A percentile compares a stretch with the other conserved stretches of the same genome.
phyloP scores from a whole-genome alignment of 768 basidiomycete species.

The Boletus barrowsii region DNA sequence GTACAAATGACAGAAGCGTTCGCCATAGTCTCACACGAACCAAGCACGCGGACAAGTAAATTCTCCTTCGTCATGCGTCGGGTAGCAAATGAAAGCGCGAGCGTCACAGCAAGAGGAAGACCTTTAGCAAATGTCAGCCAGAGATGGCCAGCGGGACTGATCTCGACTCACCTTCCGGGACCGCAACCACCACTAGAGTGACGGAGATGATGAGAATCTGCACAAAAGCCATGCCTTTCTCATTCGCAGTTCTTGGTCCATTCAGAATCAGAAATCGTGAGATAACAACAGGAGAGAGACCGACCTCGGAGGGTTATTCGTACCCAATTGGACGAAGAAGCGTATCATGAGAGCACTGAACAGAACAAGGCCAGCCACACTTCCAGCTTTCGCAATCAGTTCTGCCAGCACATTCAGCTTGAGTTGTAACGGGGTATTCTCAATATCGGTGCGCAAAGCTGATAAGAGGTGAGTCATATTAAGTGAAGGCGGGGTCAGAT shows the following conservation, averaged over 20 bases:
- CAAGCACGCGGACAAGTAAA: constrained; percentile 90
- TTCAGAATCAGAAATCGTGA: constrained; percentile 8
- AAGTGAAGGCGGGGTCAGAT: neutral
- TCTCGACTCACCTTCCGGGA: constrained; percentile 63
- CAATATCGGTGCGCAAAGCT: constrained; percentile 85
- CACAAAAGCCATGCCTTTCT: constrained; percentile 89
- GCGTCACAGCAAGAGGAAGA: constrained; percentile 91
- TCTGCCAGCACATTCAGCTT: constrained; percentile 95
- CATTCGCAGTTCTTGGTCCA: constrained; percentile 53
- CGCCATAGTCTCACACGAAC: constrained; percentile 98
- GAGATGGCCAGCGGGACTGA: neutral
- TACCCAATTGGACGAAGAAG: constrained; percentile 87
- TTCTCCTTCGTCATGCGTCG: constrained; percentile 98
- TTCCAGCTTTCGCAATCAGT: constrained; percentile 89
- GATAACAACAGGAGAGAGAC: constrained; percentile 5
- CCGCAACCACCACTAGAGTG: constrained; percentile 84
- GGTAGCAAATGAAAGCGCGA: constrained; percentile 95
- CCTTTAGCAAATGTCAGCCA: constrained; percentile 41
- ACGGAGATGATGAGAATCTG: constrained; percentile 94
- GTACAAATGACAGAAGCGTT: constrained; percentile 95
- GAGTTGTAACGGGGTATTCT: constrained; percentile 89
- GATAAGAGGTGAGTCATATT: neutral
- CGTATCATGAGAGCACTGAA: constrained; percentile 88
- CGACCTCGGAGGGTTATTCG: constrained; percentile 53
- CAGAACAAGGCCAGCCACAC: constrained; percentile 73